Conservation (phyloP, 495 filamentous ascomycete species). For the Penicillium steckii region DNA sequence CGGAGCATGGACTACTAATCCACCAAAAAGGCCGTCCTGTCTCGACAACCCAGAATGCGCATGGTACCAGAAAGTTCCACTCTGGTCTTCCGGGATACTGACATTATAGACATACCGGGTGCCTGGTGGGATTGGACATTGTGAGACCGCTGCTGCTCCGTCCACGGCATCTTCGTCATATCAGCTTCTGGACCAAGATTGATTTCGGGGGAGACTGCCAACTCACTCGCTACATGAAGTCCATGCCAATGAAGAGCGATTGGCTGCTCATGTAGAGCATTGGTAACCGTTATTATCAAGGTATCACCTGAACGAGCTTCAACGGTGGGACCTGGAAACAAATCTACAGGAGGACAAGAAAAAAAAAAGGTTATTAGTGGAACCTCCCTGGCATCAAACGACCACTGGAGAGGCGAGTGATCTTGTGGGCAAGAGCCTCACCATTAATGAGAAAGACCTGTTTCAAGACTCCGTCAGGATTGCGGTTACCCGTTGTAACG, state of each 20-base stretch:
- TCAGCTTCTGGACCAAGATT: background rate
- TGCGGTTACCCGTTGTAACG: constrained; percentile 26
- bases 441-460: constrained; percentile 38
- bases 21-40: constrained; percentile 71
- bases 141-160: constrained; percentile 63
- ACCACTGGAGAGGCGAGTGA: background rate
- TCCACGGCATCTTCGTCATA: constrained; percentile 59
- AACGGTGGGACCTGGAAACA: constrained; percentile 40
- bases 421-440: constrained; percentile 6
- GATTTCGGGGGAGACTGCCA: background rate
- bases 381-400: background rate
- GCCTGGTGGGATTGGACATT: constrained; percentile 66
- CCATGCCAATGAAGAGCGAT: constrained; percentile 82
- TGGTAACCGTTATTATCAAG: constrained; percentile 67
- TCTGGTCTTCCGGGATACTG: constrained; percentile 67
- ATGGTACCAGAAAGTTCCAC: constrained; percentile 84
- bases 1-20: constrained; percentile 69
- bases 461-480: constrained; percentile 46
- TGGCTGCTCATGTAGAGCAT: constrained; percentile 64
- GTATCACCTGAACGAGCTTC: constrained; percentile 58
- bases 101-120: constrained; percentile 71
- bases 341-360: constrained; percentile 14
- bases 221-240: constrained; percentile 61
- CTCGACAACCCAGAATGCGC: constrained; percentile 66
- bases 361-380: background rate